Conservation (phyloP, 257 asterid species). For the Jaltomata sinuosa region DNA sequence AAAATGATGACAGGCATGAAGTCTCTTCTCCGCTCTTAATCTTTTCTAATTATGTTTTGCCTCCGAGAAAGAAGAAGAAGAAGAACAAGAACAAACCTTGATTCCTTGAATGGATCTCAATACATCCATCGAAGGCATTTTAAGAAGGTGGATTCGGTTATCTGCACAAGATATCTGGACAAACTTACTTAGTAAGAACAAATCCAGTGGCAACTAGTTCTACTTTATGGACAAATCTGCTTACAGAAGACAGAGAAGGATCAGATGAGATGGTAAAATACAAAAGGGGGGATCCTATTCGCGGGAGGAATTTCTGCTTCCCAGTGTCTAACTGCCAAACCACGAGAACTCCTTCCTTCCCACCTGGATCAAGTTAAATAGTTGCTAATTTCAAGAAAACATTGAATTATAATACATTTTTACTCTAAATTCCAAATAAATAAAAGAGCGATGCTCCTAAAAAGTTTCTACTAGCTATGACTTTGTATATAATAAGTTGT, state of each 20-base stretch:
- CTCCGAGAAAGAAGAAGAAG: background rate
- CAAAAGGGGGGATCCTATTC: conserved; percentile 80
- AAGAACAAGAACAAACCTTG: conserved; percentile 38
- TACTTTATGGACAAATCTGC: conserved; percentile 12
- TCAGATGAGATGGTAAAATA: conserved; percentile 68
- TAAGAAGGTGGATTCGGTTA: conserved; percentile 63
- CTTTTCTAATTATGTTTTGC: background rate
- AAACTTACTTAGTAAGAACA: conserved; percentile 24
- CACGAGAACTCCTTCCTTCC: conserved; percentile 93
- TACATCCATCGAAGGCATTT: conserved; percentile 84
- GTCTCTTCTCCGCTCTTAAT: background rate
- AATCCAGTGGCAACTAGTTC: conserved; percentile 1
- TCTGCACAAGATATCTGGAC: conserved; percentile 94
- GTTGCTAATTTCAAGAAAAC: background rate
- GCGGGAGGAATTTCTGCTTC: conserved; percentile 74
- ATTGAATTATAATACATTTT: background rate
- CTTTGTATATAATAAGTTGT: background rate
- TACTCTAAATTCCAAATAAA: background rate
- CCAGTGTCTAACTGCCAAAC: conserved; percentile 97
- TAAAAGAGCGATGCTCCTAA: background rate
- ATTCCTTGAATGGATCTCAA: conserved; percentile 78
- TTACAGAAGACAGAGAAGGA: conserved; percentile 74
- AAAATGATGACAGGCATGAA: background rate
- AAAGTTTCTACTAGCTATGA: background rate
- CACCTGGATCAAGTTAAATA: conserved; percentile 45